Conservation (phyloP, 257 asterid genomes). For the Ehretia macrophylla region DNA sequence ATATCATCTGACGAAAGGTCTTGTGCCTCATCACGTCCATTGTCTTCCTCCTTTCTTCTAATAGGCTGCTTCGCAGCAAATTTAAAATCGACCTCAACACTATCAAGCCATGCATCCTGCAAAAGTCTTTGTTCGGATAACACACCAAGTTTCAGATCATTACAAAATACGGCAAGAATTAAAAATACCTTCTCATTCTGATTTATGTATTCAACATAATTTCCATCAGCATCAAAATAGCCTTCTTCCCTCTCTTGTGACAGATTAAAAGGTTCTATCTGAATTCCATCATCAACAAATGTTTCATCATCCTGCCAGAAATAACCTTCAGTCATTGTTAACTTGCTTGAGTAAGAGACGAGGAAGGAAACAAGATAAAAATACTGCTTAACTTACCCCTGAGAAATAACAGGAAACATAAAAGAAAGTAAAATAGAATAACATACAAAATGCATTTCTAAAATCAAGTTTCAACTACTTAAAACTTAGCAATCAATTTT, state of each 20-base stretch:
- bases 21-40: constrained; percentile 31
- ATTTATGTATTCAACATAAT: constrained; percentile 72
- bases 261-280: constrained; percentile 81
- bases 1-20: constrained; percentile 72
- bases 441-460: too few species aligned
- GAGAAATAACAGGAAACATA: too few species aligned
- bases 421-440: too few species aligned
- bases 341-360: constrained; percentile 5
- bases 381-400: neutral
- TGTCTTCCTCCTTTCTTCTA: constrained; percentile 20
- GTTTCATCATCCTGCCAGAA: constrained; percentile 70
- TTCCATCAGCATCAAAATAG: constrained; percentile 84
- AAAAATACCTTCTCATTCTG: constrained; percentile 61
- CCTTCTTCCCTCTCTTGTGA: constrained; percentile 92
- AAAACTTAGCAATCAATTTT: too few species aligned
- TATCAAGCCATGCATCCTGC: constrained; percentile 99
- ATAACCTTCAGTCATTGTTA: constrained; percentile 9
- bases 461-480: too few species aligned
- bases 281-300: constrained; percentile 69
- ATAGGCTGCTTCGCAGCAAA: constrained; percentile 32
- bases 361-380: constrained; percentile 3
- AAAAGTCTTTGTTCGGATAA: constrained; percentile 8
- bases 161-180: neutral
- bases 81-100: constrained; percentile 45
- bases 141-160: neutral